Conservation (phyloP, 2,329 filamentous ascomycete genomes). For the Ceratocystiopsis sp. region DNA sequence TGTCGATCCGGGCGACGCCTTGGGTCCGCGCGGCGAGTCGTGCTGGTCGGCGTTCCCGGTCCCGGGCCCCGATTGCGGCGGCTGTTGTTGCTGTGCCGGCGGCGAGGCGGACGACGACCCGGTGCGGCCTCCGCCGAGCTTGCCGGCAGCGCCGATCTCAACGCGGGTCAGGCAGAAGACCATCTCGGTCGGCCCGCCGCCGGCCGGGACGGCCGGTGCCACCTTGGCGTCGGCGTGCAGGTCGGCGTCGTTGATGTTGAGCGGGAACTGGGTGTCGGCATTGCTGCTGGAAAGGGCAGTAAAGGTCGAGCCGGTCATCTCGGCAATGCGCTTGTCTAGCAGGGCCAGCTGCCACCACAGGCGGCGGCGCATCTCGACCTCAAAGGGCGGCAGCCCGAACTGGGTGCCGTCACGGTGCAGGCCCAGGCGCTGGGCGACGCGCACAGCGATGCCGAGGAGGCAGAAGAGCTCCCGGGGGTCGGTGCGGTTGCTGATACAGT, state of each 20-base stretch:
- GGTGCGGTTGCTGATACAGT: conserved; percentile 25
- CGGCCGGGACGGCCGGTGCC: conserved; percentile 27
- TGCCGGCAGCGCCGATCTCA: conserved; percentile 38
- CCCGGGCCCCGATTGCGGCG: too few species aligned
- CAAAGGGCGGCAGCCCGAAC: conserved; percentile 30
- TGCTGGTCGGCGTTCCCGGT: too few species aligned
- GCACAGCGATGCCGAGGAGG: conserved; percentile 34
- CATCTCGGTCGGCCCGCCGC: conserved; percentile 34
- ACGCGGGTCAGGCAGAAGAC: conserved; percentile 39
- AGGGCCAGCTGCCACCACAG: conserved; percentile 44
- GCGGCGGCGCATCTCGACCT: conserved; percentile 42
- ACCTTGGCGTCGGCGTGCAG: conserved; percentile 32
- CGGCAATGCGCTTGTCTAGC: conserved; percentile 38
- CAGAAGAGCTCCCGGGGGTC: conserved; percentile 34
- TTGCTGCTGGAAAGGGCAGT: conserved; percentile 21
- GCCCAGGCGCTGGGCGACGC: conserved; percentile 35
- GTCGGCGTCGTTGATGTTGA: conserved; percentile 33
- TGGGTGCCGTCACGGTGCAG: conserved; percentile 29
- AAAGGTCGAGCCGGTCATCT: conserved; percentile 31
- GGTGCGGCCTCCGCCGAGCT: conserved; percentile 13
- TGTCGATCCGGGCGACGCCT: conserved; percentile 3
- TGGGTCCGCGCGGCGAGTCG: too few species aligned
- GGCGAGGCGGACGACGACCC: neutral
- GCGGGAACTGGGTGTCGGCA: conserved; percentile 23
- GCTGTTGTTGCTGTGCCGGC: too few species aligned